Evolutionary conservation across 2,329 filamentous ascomycete species (phyloP).

Genomic region (Arthroderma sp.): DNA sequence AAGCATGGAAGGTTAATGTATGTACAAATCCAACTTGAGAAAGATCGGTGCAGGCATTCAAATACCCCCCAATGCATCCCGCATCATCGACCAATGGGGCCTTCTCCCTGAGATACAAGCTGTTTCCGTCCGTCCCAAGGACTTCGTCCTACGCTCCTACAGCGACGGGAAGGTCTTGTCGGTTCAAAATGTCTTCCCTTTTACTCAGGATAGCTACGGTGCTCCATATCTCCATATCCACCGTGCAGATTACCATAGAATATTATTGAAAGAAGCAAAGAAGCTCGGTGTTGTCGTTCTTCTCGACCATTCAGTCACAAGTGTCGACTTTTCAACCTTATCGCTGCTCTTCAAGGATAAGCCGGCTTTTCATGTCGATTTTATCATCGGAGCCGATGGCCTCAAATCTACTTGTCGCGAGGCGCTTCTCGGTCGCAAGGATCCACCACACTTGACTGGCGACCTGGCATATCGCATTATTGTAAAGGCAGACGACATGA

Average conservation of each 20-base stretch:
- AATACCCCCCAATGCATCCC: slow-evolving; percentile 20
- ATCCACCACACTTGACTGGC: slow-evolving; percentile 39
- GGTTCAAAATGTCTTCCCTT: slow-evolving; percentile 15
- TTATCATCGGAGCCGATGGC: slow-evolving; percentile 39
- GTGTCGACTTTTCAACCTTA: slow-evolving; percentile 15
- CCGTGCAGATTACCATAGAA: slow-evolving; percentile 36
- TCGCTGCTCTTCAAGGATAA: slow-evolving; percentile 18
- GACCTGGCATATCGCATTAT: slow-evolving; percentile 45
- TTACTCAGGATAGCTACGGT: slow-evolving; percentile 18
- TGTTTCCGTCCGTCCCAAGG: slow-evolving; percentile 18
- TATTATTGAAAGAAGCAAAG: slow-evolving; percentile 28
- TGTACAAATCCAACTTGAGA: neutral
- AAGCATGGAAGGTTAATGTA: neutral
- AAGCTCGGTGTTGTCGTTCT: slow-evolving; percentile 27
- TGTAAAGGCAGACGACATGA: slow-evolving; percentile 36
- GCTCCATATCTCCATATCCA: slow-evolving; percentile 38
- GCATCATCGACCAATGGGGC: slow-evolving; percentile 18
- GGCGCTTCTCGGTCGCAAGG: slow-evolving; percentile 30
- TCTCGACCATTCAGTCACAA: slow-evolving; percentile 15
- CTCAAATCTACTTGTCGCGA: slow-evolving; percentile 34
- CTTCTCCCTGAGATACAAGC: slow-evolving; percentile 16
- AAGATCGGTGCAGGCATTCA: slow-evolving; percentile 24
- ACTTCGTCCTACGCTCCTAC: slow-evolving; percentile 20
- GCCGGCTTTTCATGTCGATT: slow-evolving; percentile 26
- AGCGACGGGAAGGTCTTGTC: slow-evolving; percentile 19